Base-by-base conservation (phyloP, 345 rosid species). In the Gossypium raimondii region DNA sequence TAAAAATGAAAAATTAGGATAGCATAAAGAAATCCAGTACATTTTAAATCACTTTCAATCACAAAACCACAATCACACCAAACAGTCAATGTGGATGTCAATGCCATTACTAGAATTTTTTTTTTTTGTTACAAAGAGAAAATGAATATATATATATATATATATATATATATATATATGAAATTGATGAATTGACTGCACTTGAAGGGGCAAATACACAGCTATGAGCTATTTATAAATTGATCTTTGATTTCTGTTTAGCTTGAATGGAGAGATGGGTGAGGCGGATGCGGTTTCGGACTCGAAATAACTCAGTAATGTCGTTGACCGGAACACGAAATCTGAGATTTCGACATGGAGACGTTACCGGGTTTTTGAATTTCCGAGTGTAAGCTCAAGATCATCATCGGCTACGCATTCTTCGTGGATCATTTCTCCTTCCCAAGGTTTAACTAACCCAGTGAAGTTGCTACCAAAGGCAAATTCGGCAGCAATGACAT, bases 381-480 rank as follows among this genome's bases (percentile, higher is more conserved):
- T 91, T 77, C 99, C 99, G 45, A 95, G 97, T 11, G 98, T 95
- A 78, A 95, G 99, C 78, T 91, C 98, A 64, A 95, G 97, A 86
- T 95, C 99, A 81, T 95, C 98, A 81, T 95, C 98, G 1, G 96
- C 84, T 66, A 86, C 92, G 65, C 87, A 92, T 81, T 89, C 99
- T 74, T 92, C 99, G 27, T 95, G 99, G 64, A 95, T 95, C 81
- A 93, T 89, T 84, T 95, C 99, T 60, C 99, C 99, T 87, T 95
- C 98, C 99, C 99, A 95, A 27, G 99, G 94, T 84, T 95, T 95
- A 72, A 95, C 98, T 55, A 95, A 73, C 59, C 98, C 96, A 5
- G 81, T 70, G 9, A 78, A 61, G 12, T 88, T 85, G 70, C 93
- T 80, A 17, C 98, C 96, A 76, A 95, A 95, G 3, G 98, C 99